These are phyloP conservation scores for Bullera alba DNA, from an alignment of 768 basidiomycete species.

Conservation along the genomic window DNA sequence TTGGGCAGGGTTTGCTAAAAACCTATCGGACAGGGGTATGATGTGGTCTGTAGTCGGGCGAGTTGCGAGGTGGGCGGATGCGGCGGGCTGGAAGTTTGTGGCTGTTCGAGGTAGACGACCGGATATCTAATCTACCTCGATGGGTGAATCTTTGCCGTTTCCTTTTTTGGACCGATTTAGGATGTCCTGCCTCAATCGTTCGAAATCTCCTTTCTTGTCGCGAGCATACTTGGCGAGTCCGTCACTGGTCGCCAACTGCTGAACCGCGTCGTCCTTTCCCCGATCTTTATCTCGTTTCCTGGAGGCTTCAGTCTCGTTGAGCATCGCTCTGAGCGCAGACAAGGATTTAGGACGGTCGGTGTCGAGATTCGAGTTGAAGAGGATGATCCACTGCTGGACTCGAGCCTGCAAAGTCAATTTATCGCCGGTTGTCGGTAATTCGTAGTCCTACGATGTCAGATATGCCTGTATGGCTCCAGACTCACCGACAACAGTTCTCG, in stretches of 20 bases:
- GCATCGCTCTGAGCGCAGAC: constrained; percentile 26
- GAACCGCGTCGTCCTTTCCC: constrained; percentile 25
- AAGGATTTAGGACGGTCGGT: constrained; percentile 38
- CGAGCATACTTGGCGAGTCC: constrained; percentile 25
- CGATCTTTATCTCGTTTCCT: constrained; percentile 33
- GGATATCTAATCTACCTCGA: constrained; percentile 29
- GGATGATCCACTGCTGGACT: constrained; percentile 42
- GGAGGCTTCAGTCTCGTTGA: constrained; percentile 25
- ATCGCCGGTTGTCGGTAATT: constrained; percentile 33
- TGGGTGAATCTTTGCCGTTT: constrained; percentile 19
- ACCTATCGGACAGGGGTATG: constrained; percentile 13
- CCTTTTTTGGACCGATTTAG: constrained; percentile 14
- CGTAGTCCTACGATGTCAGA: constrained; percentile 20
- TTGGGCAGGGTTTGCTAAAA: constrained; percentile 17
- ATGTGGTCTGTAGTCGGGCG: constrained; percentile 17
- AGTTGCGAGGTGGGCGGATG: constrained; percentile 5
- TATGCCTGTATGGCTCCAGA: not conserved
- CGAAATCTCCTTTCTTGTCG: constrained; percentile 32
- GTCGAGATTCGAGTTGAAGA: constrained; percentile 45
- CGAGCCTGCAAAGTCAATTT: constrained; percentile 23
- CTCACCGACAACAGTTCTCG: constrained; percentile 17
- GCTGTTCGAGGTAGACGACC: constrained; percentile 22
- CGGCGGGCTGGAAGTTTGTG: constrained; percentile 27
- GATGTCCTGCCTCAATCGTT: constrained; percentile 27
- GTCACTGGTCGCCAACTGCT: constrained; percentile 19